Percentiles rank a stretch among this genome's conserved stretches.
Conservation (phyloP, 768 basidiomycete species). For the Rhizopogon rudus region DNA sequence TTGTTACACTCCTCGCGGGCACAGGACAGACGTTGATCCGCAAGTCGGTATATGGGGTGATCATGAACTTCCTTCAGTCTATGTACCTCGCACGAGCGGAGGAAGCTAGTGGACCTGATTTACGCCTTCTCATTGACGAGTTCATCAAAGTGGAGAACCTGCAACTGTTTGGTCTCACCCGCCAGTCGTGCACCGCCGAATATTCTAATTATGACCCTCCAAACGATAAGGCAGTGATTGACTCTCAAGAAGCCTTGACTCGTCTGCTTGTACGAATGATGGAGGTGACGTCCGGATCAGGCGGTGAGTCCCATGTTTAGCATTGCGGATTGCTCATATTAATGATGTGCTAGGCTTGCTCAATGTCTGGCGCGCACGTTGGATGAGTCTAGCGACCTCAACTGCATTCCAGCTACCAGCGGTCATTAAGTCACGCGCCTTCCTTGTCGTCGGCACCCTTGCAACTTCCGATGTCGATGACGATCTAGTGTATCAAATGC, state of each 20-base stretch:
- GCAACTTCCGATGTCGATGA: slow-evolving; percentile 85
- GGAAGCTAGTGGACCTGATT: slow-evolving; percentile 51
- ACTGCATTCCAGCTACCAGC: slow-evolving; percentile 89
- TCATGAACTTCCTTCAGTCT: slow-evolving; percentile 79
- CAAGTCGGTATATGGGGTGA: slow-evolving; percentile 74
- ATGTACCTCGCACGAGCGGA: slow-evolving; percentile 58
- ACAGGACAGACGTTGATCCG: slow-evolving; percentile 72
- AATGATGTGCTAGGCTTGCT: slow-evolving; percentile 48
- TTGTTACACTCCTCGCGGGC: slow-evolving; percentile 72
- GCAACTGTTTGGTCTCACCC: slow-evolving; percentile 67
- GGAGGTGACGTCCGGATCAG: slow-evolving; percentile 59
- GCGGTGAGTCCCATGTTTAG: slow-evolving; percentile 42
- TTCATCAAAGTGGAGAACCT: slow-evolving; percentile 53
- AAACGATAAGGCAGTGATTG: slow-evolving; percentile 52
- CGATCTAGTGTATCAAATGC: slow-evolving; percentile 89
- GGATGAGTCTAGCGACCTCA: slow-evolving; percentile 87
- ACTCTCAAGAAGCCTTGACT: slow-evolving; percentile 62
- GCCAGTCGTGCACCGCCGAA: slow-evolving; percentile 63
- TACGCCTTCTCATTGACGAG: slow-evolving; percentile 60
- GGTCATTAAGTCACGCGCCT: slow-evolving; percentile 83
- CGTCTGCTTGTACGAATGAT: slow-evolving; percentile 59
- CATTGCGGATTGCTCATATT: not conserved
- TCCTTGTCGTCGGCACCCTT: slow-evolving; percentile 79
- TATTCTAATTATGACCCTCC: slow-evolving; percentile 52
- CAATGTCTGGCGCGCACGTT: slow-evolving; percentile 89